Conservation (phyloP, 192 early-diverging fungal species). For the Backusella australiensis region DNA sequence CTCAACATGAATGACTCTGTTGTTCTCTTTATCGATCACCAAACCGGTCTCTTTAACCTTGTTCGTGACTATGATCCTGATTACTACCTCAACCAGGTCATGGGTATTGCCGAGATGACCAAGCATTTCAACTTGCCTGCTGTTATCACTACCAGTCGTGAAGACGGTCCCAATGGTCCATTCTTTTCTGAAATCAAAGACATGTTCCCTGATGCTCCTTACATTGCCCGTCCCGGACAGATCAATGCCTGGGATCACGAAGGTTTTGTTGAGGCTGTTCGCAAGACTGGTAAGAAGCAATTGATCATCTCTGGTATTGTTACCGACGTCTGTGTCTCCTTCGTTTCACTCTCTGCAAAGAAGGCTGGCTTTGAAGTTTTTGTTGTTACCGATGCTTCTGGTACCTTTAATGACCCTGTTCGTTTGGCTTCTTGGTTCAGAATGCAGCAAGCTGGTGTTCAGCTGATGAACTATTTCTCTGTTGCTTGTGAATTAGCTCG, state of each 20-base stretch:
- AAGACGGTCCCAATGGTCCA: slow-evolving; percentile 31
- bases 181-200: slow-evolving; percentile 19
- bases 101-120: slow-evolving; percentile 24
- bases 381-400: slow-evolving; percentile 35
- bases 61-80: slow-evolving; percentile 27
- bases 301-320: slow-evolving; percentile 34
- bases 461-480: slow-evolving; percentile 32
- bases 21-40: slow-evolving; percentile 33
- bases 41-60: slow-evolving; percentile 27
- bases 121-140: slow-evolving; percentile 24
- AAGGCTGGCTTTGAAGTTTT: slow-evolving; percentile 33
- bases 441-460: slow-evolving; percentile 29
- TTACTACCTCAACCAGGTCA: slow-evolving; percentile 20
- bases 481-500: slow-evolving; percentile 31
- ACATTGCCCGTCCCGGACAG: slow-evolving; percentile 30
- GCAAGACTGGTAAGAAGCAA: slow-evolving; percentile 32
- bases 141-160: slow-evolving; percentile 28
- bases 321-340: slow-evolving; percentile 36
- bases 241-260: slow-evolving; percentile 35
- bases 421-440: slow-evolving; percentile 29
- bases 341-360: slow-evolving; percentile 33
- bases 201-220: slow-evolving; percentile 31
- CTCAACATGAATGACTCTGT: slow-evolving; percentile 25
- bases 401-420: slow-evolving; percentile 31
- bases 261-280: slow-evolving; percentile 26